Evolutionary conservation across 1,284 basidiomycete species (phyloP), one percentile per base, ranked within the genome.

Genomic region (Ceratobasidium sp.): DNA sequence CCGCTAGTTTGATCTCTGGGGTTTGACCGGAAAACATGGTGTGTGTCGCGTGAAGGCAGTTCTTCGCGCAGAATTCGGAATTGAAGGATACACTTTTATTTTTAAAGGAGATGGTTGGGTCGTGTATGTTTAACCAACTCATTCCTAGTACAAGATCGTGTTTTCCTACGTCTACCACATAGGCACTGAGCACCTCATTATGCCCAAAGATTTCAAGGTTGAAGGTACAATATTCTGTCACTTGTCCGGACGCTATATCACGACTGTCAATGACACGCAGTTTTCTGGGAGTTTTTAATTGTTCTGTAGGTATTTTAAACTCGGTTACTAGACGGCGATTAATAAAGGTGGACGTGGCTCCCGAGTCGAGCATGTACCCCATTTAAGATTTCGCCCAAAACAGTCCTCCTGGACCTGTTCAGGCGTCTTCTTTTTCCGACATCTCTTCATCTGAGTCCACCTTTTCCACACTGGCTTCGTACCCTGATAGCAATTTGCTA

Each of bases 131-230:
- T 2, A 81, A 50, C 79, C 80, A 81, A 7, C 69, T 52, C 54
- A 81, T 54, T 20, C 80, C 79, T 38, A 81, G 78, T 17, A 81
- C 48, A 12, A 77, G 20, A 62, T 71, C 44, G 28, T 77, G 57
- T 4, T 50, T 42, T 5, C 76, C 76, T 7, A 77, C 54, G 33
- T 77, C 62, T 15, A 66, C 56, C 13, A 68, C 40, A 33, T 12
- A 46, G 13, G 13, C 44, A 46, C 13, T 46, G 7, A 46, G 13
- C 44, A 13, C 13, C 13, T 46, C 13, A 13, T 46, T 5, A 13
- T 46, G 44, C 7, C 13, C 44, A 46, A 46, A 46, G 44, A 46
- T 46, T 5, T 46, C 44, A 6, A 46, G 44, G 7, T 46, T 13
- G 7, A 46, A 46, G 44, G 44, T 46, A 46, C 44, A 46, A 13